A percentile compares a stretch with the other conserved stretches of the same genome.
Conservation (phyloP, 73 alveolate species). For the Tetrahymena borealis region DNA sequence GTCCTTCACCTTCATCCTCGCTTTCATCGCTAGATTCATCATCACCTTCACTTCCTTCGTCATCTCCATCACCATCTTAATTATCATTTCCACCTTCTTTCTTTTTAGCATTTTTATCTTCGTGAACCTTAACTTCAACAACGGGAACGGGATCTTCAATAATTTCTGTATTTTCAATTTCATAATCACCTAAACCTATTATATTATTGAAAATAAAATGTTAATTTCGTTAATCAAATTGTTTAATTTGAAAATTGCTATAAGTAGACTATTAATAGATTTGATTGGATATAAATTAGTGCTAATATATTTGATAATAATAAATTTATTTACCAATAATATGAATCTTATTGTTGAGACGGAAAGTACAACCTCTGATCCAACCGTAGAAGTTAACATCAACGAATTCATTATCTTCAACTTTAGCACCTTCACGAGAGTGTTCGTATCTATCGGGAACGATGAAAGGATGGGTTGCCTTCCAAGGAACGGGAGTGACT, state of each 20-base stretch:
- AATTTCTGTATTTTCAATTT: constrained; percentile 17
- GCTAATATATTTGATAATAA: too few relatives aligned
- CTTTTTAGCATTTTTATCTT: constrained; percentile 1
- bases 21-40: neutral
- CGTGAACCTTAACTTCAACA: neutral
- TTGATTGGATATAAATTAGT: constrained; percentile 58
- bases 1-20: neutral
- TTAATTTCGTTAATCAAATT: constrained; percentile 78
- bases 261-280: constrained; percentile 52
- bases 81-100: constrained; percentile 20
- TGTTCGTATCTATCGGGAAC: constrained; percentile 76
- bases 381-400: constrained; percentile 81
- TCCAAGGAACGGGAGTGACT: constrained; percentile 53
- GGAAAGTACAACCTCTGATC: constrained; percentile 85
- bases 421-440: constrained; percentile 42
- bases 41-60: neutral
- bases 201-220: constrained; percentile 50
- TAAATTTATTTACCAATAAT: constrained; percentile 48
- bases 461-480: constrained; percentile 72
- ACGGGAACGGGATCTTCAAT: constrained; percentile 42
- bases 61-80: neutral
- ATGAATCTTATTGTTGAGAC: constrained; percentile 49
- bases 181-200: constrained; percentile 21
- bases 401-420: constrained; percentile 39
- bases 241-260: constrained; percentile 47